Conservation (phyloP, 1,284 basidiomycete genomes). For the Cerrena zonata region DNA sequence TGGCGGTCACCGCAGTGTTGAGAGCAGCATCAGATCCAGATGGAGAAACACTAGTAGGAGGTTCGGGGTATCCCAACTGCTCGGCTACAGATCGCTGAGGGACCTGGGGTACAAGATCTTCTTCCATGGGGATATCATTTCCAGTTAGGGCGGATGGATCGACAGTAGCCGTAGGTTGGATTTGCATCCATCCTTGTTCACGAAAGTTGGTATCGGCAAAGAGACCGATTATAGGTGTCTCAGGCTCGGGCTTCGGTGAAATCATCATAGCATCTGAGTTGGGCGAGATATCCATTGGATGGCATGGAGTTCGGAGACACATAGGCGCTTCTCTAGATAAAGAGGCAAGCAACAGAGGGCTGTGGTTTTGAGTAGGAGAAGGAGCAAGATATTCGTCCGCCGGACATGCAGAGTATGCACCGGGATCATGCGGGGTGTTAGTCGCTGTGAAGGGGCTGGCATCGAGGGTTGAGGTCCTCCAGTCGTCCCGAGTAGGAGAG, state of each 20-base stretch:
- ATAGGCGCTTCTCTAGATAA: too few relatives aligned
- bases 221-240: slow-evolving; percentile 33
- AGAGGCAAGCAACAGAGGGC: not conserved
- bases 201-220: slow-evolving; percentile 45
- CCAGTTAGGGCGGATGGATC: slow-evolving; percentile 45
- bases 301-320: not conserved
- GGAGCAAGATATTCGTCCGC: slow-evolving; percentile 11
- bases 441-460: too few relatives aligned
- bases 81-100: slow-evolving; percentile 2
- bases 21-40: not conserved
- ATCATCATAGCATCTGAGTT: slow-evolving; percentile 1
- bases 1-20: slow-evolving; percentile 21
- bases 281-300: not conserved
- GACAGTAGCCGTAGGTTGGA: slow-evolving; percentile 26
- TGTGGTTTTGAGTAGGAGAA: not conserved
- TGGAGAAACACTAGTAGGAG: not conserved
- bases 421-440: not conserved
- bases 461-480: not conserved
- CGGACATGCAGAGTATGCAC: slow-evolving; percentile 15
- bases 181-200: slow-evolving; percentile 22
- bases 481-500: slow-evolving; percentile 10
- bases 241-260: slow-evolving; percentile 10
- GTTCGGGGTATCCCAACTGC: slow-evolving; percentile 11
- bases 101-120: too few relatives aligned
- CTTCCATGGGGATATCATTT: not conserved